Evolutionary conservation across 192 early-diverging fungal genomes (phyloP).

Genomic region (Phycomyces nitens): DNA sequence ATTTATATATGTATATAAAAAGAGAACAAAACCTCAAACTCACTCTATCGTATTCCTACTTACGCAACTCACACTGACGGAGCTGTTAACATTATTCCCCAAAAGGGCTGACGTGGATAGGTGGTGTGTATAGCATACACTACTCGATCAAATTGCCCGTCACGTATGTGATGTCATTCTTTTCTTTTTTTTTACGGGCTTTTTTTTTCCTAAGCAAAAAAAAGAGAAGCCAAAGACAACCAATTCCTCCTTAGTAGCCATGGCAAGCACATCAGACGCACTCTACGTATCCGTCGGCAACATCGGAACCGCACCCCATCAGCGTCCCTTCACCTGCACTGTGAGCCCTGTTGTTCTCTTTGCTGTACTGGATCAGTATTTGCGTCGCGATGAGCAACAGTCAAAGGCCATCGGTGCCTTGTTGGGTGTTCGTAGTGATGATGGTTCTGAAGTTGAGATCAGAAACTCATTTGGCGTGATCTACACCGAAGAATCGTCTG

Average conservation of each 20-base stretch:
- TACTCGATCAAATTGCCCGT: no score
- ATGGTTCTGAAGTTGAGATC: constrained; percentile 86
- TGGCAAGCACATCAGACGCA: constrained; percentile 24
- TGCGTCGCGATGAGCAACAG: constrained; percentile 81
- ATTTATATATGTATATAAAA: no score
- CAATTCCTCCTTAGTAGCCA: neutral
- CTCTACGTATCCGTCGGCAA: constrained; percentile 22
- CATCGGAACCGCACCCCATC: constrained; percentile 34
- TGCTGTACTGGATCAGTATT: constrained; percentile 88
- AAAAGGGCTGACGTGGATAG: no score
- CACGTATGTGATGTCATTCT: neutral
- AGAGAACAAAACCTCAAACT: no score
- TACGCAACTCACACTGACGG: no score
- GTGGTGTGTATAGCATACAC: no score
- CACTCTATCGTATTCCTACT: no score
- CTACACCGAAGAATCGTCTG: constrained; percentile 65
- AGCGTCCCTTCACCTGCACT: constrained; percentile 52
- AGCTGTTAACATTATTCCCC: no score
- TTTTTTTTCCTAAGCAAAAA: constrained; percentile 4
- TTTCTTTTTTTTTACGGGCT: neutral
- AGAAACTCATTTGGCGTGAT: constrained; percentile 83
- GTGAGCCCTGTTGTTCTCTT: constrained; percentile 86
- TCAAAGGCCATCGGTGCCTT: constrained; percentile 87
- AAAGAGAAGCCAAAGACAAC: neutral
- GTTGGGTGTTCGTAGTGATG: constrained; percentile 83